Percentiles rank a stretch among this genome's conserved stretches.
Conservation (phyloP, 2,329 filamentous ascomycete species). For the Colletotrichum tropicicola region DNA sequence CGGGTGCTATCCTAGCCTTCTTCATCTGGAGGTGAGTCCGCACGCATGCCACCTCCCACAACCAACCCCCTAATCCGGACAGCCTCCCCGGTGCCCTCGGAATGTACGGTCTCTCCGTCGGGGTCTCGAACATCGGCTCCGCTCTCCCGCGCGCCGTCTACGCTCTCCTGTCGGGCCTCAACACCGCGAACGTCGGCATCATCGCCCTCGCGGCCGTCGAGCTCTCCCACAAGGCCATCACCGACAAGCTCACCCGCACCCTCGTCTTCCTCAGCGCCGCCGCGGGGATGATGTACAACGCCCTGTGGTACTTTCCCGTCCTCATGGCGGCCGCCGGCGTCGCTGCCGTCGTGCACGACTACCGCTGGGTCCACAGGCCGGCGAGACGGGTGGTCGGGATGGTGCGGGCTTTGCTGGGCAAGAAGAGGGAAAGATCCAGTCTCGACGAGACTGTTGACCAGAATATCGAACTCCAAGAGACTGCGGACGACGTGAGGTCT, state of each 20-base stretch:
- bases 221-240: slow-evolving; percentile 70
- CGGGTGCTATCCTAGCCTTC: slow-evolving; percentile 64
- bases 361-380: slow-evolving; percentile 52
- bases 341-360: slow-evolving; percentile 62
- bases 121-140: slow-evolving; percentile 64
- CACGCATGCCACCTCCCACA: background rate
- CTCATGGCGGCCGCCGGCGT: slow-evolving; percentile 64
- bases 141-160: slow-evolving; percentile 67
- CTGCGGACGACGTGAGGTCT: background rate
- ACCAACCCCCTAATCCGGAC: background rate
- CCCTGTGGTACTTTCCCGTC: slow-evolving; percentile 75
- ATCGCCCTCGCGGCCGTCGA: slow-evolving; percentile 72
- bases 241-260: slow-evolving; percentile 66
- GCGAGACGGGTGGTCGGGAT: slow-evolving; percentile 30
- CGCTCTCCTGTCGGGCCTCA: slow-evolving; percentile 72
- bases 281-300: slow-evolving; percentile 72
- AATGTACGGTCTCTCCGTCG: slow-evolving; percentile 70
- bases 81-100: slow-evolving; percentile 72
- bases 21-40: slow-evolving; percentile 63
- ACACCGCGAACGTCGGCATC: slow-evolving; percentile 73
- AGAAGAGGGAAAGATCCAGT: background rate
- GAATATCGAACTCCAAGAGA: background rate
- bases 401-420: background rate
- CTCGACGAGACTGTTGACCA: background rate
- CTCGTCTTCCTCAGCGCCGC: slow-evolving; percentile 68